phyloP scores from a whole-genome alignment of 768 basidiomycete species.

The Xerocomellus dryophilus region DNA sequence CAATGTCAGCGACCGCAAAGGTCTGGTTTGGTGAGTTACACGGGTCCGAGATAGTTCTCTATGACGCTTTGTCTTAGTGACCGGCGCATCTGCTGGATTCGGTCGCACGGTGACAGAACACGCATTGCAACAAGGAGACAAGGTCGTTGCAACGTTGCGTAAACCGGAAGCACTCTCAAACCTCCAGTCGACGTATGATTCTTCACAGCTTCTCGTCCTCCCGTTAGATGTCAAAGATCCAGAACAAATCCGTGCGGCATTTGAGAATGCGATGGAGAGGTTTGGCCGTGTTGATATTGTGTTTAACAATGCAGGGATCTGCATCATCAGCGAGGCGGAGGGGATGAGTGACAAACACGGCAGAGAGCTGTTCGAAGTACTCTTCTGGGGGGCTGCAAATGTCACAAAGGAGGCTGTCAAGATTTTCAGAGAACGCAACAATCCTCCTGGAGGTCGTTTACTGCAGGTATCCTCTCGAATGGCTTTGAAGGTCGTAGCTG shows the following conservation, averaged over 20 bases:
- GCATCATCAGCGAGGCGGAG: slow-evolving; percentile 37
- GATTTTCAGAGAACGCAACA: slow-evolving; percentile 39
- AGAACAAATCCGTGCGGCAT: slow-evolving; percentile 34
- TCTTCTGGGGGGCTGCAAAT: slow-evolving; percentile 38
- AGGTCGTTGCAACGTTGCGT: slow-evolving; percentile 42
- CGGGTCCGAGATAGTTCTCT: background rate
- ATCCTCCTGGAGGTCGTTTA: slow-evolving; percentile 38
- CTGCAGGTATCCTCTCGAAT: slow-evolving; percentile 36
- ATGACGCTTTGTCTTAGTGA: slow-evolving; percentile 29
- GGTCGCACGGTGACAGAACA: slow-evolving; percentile 35
- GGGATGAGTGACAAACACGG: slow-evolving; percentile 34
- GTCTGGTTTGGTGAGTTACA: slow-evolving; percentile 26
- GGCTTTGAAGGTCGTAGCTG: slow-evolving; percentile 22
- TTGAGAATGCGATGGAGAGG: slow-evolving; percentile 30
- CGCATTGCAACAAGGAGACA: slow-evolving; percentile 38
- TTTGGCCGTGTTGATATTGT: slow-evolving; percentile 47
- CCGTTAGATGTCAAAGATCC: slow-evolving; percentile 38
- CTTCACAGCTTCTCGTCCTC: slow-evolving; percentile 36
- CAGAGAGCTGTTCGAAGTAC: slow-evolving; percentile 36
- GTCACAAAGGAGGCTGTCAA: slow-evolving; percentile 33
- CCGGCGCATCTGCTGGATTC: slow-evolving; percentile 40
- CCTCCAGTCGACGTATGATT: slow-evolving; percentile 27
- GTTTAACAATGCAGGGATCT: slow-evolving; percentile 41
- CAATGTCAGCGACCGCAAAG: slow-evolving; percentile 10
- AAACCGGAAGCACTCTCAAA: slow-evolving; percentile 28